These are phyloP conservation scores for Agroathelia rolfsii DNA, from an alignment of 1,284 basidiomycete species.

Conservation along the genomic window DNA sequence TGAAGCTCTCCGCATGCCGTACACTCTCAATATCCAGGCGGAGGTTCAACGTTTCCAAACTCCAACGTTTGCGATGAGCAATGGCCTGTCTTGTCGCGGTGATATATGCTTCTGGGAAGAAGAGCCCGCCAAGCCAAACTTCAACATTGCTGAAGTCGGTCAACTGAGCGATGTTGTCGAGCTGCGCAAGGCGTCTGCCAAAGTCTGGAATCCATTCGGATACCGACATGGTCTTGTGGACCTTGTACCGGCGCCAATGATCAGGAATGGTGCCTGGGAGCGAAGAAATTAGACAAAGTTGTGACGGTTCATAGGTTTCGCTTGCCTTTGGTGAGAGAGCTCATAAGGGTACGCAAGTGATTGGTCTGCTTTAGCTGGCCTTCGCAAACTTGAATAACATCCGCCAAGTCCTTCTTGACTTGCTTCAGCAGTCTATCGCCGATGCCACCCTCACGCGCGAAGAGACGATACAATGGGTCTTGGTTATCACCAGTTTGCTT, in stretches of 20 bases:
- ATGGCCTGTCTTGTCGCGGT: conserved; percentile 90
- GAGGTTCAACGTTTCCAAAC: conserved; percentile 80
- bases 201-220: conserved; percentile 83
- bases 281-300: not conserved
- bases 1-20: conserved; percentile 66
- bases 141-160: conserved; percentile 59
- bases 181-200: conserved; percentile 66
- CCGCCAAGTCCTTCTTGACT: conserved; percentile 71
- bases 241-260: conserved; percentile 87
- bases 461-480: conserved; percentile 82
- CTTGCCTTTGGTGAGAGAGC: conserved; percentile 78
- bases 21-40: conserved; percentile 73
- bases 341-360: conserved; percentile 81
- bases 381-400: conserved; percentile 77
- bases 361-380: conserved; percentile 91
- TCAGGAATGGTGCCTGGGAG: conserved; percentile 70
- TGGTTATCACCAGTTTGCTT: conserved; percentile 61
- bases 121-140: conserved; percentile 85
- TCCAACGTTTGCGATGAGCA: conserved; percentile 84
- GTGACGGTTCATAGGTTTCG: conserved; percentile 4
- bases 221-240: conserved; percentile 70
- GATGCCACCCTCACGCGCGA: conserved; percentile 79
- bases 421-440: conserved; percentile 68
- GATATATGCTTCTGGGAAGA: conserved; percentile 93
- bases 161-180: conserved; percentile 64